Percentiles rank a stretch among this genome's conserved stretches.
Conservation (phyloP, 2,329 filamentous ascomycete species). For the Claviceps sp. region DNA sequence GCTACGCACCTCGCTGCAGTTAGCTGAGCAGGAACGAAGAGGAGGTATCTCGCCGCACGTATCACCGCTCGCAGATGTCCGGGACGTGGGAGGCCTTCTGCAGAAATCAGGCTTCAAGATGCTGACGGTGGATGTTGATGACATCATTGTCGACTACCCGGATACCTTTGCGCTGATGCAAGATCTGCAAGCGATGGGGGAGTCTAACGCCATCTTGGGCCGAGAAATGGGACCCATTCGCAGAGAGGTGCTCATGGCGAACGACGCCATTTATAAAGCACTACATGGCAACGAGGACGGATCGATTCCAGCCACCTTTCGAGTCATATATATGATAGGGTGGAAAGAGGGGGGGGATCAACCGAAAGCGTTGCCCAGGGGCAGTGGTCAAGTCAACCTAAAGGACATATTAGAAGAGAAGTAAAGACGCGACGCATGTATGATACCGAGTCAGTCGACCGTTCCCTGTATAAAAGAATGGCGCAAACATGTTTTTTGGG, state of each 20-base stretch:
- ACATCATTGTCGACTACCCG: slow-evolving; percentile 91
- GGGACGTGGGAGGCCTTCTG: slow-evolving; percentile 78
- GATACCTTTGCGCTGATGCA: slow-evolving; percentile 82
- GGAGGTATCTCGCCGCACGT: slow-evolving; percentile 89
- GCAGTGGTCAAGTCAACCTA: slow-evolving; percentile 75
- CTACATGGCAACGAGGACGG: slow-evolving; percentile 74
- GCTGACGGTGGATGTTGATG: slow-evolving; percentile 91
- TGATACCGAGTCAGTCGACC: neutral
- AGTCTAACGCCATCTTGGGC: slow-evolving; percentile 79
- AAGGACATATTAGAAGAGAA: slow-evolving; percentile 59
- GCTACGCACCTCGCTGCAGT: slow-evolving; percentile 80
- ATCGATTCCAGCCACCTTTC: slow-evolving; percentile 76
- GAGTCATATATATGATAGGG: slow-evolving; percentile 96
- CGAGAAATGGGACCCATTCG: slow-evolving; percentile 67
- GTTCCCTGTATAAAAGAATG: neutral
- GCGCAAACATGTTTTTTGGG: neutral
- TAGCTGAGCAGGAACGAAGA: slow-evolving; percentile 78
- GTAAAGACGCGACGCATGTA: slow-evolving; percentile 10
- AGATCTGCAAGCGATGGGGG: slow-evolving; percentile 92
- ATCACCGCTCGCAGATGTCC: slow-evolving; percentile 81
- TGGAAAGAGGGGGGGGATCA: slow-evolving; percentile 82
- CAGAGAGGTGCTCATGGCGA: slow-evolving; percentile 74
- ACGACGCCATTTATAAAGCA: slow-evolving; percentile 76
- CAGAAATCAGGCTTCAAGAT: slow-evolving; percentile 86
- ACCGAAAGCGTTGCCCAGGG: slow-evolving; percentile 64